phyloP scores from a whole-genome alignment of 2,329 filamentous ascomycete species.

The Rhexocercosporidium sp. region DNA sequence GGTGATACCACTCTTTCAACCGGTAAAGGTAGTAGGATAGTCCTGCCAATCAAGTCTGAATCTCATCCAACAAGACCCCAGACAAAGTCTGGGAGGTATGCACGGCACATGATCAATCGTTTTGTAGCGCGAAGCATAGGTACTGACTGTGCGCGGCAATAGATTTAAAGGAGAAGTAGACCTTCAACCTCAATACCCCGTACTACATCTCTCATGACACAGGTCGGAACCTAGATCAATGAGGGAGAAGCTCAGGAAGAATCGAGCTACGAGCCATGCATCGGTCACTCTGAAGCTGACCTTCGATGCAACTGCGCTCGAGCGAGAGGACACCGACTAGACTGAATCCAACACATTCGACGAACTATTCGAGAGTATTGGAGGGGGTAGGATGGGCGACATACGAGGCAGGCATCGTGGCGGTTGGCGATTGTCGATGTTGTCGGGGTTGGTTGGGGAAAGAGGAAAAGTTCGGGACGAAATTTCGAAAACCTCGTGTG shows the following conservation, averaged over 20 bases:
- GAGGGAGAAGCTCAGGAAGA: constrained; percentile 69
- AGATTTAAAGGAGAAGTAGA: constrained; percentile 74
- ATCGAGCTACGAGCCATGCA: constrained; percentile 75
- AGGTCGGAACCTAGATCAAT: constrained; percentile 54
- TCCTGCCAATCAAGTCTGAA: constrained; percentile 39
- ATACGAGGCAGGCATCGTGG: constrained; percentile 57
- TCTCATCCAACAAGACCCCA: constrained; percentile 83
- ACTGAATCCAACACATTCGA: constrained; percentile 38
- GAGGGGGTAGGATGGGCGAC: constrained; percentile 22
- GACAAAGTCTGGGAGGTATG: constrained; percentile 56
- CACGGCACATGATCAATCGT: constrained; percentile 37
- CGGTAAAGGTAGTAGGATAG: constrained; percentile 24
- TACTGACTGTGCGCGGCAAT: constrained; percentile 63
- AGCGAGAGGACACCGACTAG: constrained; percentile 88
- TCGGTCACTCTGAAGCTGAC: constrained; percentile 48
- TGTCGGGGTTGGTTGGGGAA: constrained; percentile 33
- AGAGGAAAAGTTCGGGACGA: constrained; percentile 23
- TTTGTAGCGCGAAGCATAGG: constrained; percentile 27
- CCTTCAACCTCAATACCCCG: constrained; percentile 83
- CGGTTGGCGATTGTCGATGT: constrained; percentile 48
- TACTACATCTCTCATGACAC: constrained; percentile 62
- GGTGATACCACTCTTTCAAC: constrained; percentile 36
- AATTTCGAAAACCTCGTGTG: background rate
- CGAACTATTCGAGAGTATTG: constrained; percentile 33
- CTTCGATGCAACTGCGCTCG: constrained; percentile 47